A percentile compares a stretch with the other conserved stretches of the same genome.
These are phyloP conservation scores for Sapria himalayana DNA, from an alignment of 345 rosid species.

Conservation along the genomic window DNA sequence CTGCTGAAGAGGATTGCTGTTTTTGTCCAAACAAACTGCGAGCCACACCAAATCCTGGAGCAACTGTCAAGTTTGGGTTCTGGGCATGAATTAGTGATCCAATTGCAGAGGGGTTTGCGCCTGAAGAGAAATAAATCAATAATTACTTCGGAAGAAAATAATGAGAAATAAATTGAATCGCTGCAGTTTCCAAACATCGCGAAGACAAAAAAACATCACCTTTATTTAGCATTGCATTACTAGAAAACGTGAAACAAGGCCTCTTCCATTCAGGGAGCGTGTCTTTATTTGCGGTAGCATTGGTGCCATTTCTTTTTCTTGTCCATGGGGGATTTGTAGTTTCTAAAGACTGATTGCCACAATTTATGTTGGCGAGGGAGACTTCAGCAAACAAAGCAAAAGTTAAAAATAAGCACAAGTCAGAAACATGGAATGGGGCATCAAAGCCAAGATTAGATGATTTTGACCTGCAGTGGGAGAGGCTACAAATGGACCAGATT, in stretches of 20 bases:
- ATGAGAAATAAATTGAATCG: background rate
- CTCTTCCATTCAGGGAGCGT: conserved; percentile 26
- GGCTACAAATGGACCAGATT: conserved; percentile 7
- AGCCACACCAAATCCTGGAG: conserved; percentile 29
- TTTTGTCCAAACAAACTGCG: conserved; percentile 51
- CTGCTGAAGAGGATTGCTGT: conserved; percentile 15
- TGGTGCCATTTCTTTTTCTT: conserved; percentile 28
- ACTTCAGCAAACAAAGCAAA: conserved; percentile 4
- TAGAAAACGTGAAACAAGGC: conserved; percentile 12
- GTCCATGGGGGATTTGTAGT: conserved; percentile 13
- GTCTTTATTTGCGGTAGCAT: conserved; percentile 12
- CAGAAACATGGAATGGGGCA: background rate
- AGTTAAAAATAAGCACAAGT: background rate
- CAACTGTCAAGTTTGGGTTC: conserved; percentile 7
- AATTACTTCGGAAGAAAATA: background rate
- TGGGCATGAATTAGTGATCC: conserved; percentile 8
- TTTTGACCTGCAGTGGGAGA: conserved; percentile 22
- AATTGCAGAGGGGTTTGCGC: conserved; percentile 8
- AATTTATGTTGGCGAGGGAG: conserved; percentile 6
- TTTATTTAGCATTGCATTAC: conserved; percentile 11
- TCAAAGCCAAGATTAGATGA: background rate
- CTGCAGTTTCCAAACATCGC: no score
- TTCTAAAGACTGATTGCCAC: conserved; percentile 12
- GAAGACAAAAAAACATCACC: conserved; percentile 17
- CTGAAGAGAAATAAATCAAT: conserved; percentile 10